These are phyloP conservation scores for Hymenotorrendiella dingleyae DNA, from an alignment of 2,329 filamentous ascomycete genomes.

Conservation along the genomic window DNA sequence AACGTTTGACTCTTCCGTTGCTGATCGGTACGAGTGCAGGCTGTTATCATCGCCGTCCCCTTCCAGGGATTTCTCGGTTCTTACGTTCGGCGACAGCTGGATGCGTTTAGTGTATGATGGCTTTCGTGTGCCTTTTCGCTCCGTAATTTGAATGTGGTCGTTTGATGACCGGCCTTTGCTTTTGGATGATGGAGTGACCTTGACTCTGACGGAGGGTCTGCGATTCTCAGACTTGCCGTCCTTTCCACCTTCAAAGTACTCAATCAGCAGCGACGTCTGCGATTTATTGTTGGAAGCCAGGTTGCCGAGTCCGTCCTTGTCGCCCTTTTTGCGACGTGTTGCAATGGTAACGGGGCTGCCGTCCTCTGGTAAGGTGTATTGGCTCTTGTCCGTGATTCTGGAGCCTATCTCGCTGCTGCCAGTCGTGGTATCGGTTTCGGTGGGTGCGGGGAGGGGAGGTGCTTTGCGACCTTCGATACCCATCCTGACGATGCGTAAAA, in stretches of 20 bases:
- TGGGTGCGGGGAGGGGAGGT: slow-evolving; percentile 71
- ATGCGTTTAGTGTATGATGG: slow-evolving; percentile 64
- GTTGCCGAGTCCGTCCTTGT: slow-evolving; percentile 42
- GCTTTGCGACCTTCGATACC: slow-evolving; percentile 36
- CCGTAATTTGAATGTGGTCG: slow-evolving; percentile 82
- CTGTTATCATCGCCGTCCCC: slow-evolving; percentile 57
- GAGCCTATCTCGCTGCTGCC: slow-evolving; percentile 57
- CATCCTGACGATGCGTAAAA: slow-evolving; percentile 26
- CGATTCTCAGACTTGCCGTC: slow-evolving; percentile 45
- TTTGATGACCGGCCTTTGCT: slow-evolving; percentile 39
- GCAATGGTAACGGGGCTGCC: slow-evolving; percentile 88
- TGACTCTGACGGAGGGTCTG: slow-evolving; percentile 64
- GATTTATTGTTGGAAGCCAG: slow-evolving; percentile 52
- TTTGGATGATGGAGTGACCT: slow-evolving; percentile 61
- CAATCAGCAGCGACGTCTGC: slow-evolving; percentile 68
- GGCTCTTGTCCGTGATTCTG: slow-evolving; percentile 59
- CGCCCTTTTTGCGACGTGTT: slow-evolving; percentile 60
- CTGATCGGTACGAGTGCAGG: slow-evolving; percentile 69
- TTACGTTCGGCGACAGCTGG: slow-evolving; percentile 48
- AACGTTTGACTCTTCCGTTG: slow-evolving; percentile 73
- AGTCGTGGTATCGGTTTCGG: slow-evolving; percentile 59
- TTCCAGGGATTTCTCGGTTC: slow-evolving; percentile 37
- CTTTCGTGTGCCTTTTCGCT: slow-evolving; percentile 68
- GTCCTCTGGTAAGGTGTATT: slow-evolving; percentile 78
- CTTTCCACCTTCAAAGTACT: slow-evolving; percentile 68